These are phyloP conservation scores for Myxozyma geophila DNA, from an alignment of 805 yeast genomes.

Conservation along the genomic window DNA sequence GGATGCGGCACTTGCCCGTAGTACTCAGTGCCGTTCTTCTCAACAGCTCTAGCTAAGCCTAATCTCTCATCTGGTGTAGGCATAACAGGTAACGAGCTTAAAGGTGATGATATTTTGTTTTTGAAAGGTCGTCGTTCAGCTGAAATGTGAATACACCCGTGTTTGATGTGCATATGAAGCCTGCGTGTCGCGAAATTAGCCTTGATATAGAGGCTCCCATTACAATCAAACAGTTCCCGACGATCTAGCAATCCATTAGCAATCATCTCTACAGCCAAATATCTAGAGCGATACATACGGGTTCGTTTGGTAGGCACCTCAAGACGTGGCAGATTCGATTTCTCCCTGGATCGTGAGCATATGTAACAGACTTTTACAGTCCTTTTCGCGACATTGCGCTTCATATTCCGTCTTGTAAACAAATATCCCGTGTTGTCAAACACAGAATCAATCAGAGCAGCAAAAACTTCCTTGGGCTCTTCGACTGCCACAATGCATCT, in stretches of 20 bases:
- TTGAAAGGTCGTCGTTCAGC: constrained; percentile 25
- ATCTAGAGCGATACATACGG: not conserved
- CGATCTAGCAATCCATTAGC: constrained; percentile 1
- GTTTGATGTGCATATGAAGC: constrained; percentile 15
- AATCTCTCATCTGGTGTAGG: not conserved
- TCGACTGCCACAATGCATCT: not conserved
- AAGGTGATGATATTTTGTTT: not conserved
- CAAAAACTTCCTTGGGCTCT: constrained; percentile 20
- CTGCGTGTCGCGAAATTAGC: constrained; percentile 12
- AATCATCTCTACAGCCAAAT: not conserved
- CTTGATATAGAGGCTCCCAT: constrained; percentile 14
- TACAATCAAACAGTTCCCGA: constrained; percentile 22
- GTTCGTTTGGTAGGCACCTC: constrained; percentile 18
- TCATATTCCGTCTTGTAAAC: constrained; percentile 19
- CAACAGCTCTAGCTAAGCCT: not conserved
- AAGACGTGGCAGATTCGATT: constrained; percentile 20
- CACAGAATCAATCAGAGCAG: constrained; percentile 21
- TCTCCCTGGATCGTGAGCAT: constrained; percentile 23
- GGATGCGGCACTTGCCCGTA: constrained; percentile 13
- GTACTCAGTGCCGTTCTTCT: not conserved
- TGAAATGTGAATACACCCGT: constrained; percentile 19
- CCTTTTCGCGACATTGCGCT: constrained; percentile 3
- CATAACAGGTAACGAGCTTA: not conserved
- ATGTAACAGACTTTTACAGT: constrained; percentile 23
- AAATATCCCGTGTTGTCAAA: constrained; percentile 22